These are phyloP conservation scores for Trametes elegans DNA, from an alignment of 768 basidiomycete species.

Conservation along the genomic window DNA sequence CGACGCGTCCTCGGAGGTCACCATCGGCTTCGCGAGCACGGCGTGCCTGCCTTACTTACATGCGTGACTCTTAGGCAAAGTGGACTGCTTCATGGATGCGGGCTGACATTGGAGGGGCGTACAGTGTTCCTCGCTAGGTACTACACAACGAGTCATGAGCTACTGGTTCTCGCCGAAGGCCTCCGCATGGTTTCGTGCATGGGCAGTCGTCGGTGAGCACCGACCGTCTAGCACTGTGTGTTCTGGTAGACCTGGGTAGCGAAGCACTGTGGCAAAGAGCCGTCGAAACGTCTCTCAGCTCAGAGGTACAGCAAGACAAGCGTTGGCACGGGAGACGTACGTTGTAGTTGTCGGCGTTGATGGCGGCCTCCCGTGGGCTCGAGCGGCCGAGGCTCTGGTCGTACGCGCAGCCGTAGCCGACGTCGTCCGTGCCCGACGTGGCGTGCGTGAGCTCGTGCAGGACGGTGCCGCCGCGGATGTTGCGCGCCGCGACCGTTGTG, in stretches of 20 bases:
- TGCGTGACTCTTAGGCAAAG: too few relatives aligned
- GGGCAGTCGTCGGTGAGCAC: neutral
- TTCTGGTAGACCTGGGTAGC: constrained; percentile 43
- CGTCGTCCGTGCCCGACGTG: constrained; percentile 38
- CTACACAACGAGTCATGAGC: too few relatives aligned
- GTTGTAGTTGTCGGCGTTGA: constrained; percentile 50
- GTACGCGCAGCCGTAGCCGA: constrained; percentile 24
- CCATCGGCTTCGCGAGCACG: too few relatives aligned
- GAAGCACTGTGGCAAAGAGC: constrained; percentile 42
- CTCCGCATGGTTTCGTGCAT: neutral
- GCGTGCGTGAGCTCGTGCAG: constrained; percentile 50
- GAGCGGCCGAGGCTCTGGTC: constrained; percentile 37
- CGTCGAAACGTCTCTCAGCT: neutral
- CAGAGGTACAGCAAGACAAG: neutral
- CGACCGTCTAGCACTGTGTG: constrained; percentile 34
- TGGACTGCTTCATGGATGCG: too few relatives aligned
- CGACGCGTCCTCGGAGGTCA: too few relatives aligned
- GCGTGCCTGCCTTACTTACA: too few relatives aligned
- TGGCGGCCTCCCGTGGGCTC: constrained; percentile 22
- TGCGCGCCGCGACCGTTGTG: constrained; percentile 43
- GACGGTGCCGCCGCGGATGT: constrained; percentile 46
- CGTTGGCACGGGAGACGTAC: constrained; percentile 29
- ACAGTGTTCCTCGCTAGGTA: neutral
- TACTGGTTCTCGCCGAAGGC: too few relatives aligned
- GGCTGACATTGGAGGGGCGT: neutral